Evolutionary conservation across 805 yeast species (phyloP), one percentile per base, ranked within the genome.

Genomic region (Cyberlindnera euphorbiiphila): DNA sequence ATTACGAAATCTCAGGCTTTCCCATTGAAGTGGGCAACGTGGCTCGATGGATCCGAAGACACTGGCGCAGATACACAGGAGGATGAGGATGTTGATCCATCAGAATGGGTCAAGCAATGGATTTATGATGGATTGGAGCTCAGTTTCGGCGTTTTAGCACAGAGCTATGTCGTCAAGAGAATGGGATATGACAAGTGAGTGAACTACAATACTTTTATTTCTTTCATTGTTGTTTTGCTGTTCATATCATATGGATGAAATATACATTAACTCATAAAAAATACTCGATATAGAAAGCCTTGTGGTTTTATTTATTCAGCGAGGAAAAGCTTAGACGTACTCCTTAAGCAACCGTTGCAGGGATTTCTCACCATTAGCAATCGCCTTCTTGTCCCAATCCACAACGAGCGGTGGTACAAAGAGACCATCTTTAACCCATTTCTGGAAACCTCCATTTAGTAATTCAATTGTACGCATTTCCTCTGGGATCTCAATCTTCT

Each of bases 21-120:
- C 68, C 98, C 98, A 9, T 57, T 75, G 31, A 80, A 76, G 56
- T 93, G 98, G 98, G 81, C 88, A 9, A 66, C 75, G n/a, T 93
- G 98, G 98, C 69, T 91, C n/a, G 80, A 59, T 43, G 51, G 55
- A 23, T 46, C 51, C 4, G 42, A 45, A 28, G 47, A 49, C 21
- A 41, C 36, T 9, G 47, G 42, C 7, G 56, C 43, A 6, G 42
- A 36, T 9, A 60, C 54, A 15, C 58, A 58, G 28, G 53, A 54
- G 9, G 62, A 60, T n/a, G 77, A 76, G 41, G 78, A 68, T 9
- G 70, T 80, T 11, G 88, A 83, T 51, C 89, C 91, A n/a, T 67
- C 81, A 29, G 86, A 81, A 42, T 85, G 93, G 94, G 84, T 85
- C 11, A 66, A 70, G 29, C 83, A 76, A 36, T 85, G 94, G 94